Percentiles rank a stretch among this genome's conserved stretches.
Conservation (phyloP, 768 basidiomycete genomes). For the Russula sp. region DNA sequence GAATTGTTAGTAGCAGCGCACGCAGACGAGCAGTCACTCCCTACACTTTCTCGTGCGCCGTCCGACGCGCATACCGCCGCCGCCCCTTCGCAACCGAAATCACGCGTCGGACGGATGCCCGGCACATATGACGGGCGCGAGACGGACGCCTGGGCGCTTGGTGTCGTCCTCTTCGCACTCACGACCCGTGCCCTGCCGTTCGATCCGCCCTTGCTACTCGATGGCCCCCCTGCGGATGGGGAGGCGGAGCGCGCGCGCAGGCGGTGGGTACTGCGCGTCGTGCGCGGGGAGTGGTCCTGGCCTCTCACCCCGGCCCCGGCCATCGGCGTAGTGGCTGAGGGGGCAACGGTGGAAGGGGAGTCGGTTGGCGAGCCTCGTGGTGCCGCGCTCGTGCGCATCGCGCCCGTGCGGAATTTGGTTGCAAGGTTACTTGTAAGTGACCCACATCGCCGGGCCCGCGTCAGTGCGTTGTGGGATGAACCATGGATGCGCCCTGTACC, state of each 20-base stretch:
- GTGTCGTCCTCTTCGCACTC: constrained; percentile 80
- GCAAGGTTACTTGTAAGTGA: constrained; percentile 62
- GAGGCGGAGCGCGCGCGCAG: constrained; percentile 38
- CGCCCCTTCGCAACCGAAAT: constrained; percentile 22
- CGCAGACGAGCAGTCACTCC: constrained; percentile 24
- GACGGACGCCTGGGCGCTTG: constrained; percentile 87
- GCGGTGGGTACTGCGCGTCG: constrained; percentile 71
- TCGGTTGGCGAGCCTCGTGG: constrained; percentile 26
- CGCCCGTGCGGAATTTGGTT: constrained; percentile 51
- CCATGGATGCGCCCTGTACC: constrained; percentile 8
- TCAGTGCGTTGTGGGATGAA: constrained; percentile 42
- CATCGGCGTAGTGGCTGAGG: constrained; percentile 11
- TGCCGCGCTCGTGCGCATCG: constrained; percentile 35
- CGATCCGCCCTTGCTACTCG: constrained; percentile 31
- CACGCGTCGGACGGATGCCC: constrained; percentile 37
- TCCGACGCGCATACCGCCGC: constrained; percentile 4
- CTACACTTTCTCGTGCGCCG: constrained; percentile 21
- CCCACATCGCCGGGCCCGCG: constrained; percentile 53
- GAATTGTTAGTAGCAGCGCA: constrained; percentile 51
- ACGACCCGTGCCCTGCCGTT: constrained; percentile 70
- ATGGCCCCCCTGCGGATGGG: constrained; percentile 27
- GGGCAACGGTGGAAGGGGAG: neutral
- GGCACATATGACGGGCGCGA: constrained; percentile 73
- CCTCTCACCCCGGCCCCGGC: constrained; percentile 32
- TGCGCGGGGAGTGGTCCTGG: constrained; percentile 75